Conservation (phyloP, 2,329 filamentous ascomycete genomes). For the Fusarium pilosicola region DNA sequence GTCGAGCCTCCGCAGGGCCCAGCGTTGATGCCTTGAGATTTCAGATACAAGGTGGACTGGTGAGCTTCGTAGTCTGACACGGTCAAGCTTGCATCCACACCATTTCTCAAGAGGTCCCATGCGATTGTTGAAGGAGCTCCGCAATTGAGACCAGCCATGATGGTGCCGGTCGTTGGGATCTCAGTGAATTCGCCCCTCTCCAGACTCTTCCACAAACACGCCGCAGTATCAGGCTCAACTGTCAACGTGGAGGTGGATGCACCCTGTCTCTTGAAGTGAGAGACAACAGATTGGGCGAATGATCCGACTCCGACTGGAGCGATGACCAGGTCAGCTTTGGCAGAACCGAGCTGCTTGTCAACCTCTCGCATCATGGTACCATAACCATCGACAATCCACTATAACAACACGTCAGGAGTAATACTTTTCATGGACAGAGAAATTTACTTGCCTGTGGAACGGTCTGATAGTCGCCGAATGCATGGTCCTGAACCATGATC, state of each 20-base stretch:
- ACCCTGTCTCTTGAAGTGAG: constrained; percentile 66
- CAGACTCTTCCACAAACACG: constrained; percentile 66
- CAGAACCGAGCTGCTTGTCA: constrained; percentile 64
- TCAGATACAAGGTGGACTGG: constrained; percentile 64
- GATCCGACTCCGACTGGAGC: constrained; percentile 78
- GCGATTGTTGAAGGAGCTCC: constrained; percentile 73
- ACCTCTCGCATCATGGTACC: constrained; percentile 76
- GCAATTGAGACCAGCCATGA: constrained; percentile 80
- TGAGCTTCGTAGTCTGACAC: constrained; percentile 73
- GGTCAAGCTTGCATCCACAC: constrained; percentile 68
- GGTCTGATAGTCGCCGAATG: constrained; percentile 72
- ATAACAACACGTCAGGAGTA: not conserved
- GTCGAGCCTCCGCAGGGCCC: constrained; percentile 73
- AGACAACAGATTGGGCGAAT: constrained; percentile 74
- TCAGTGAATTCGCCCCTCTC: constrained; percentile 57
- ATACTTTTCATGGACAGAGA: fast-evolving
- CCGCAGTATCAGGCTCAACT: constrained; percentile 75
- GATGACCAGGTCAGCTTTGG: constrained; percentile 60
- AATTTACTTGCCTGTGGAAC: constrained; percentile 61
- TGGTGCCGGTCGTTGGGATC: constrained; percentile 68
- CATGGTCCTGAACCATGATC: constrained; percentile 75
- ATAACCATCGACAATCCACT: constrained; percentile 84
- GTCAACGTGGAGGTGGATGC: constrained; percentile 60
- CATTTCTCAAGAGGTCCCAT: constrained; percentile 67
- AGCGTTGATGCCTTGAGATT: constrained; percentile 55